These are phyloP conservation scores for Corchorus olitorius DNA, from an alignment of 345 rosid genomes.

Conservation along the genomic window DNA sequence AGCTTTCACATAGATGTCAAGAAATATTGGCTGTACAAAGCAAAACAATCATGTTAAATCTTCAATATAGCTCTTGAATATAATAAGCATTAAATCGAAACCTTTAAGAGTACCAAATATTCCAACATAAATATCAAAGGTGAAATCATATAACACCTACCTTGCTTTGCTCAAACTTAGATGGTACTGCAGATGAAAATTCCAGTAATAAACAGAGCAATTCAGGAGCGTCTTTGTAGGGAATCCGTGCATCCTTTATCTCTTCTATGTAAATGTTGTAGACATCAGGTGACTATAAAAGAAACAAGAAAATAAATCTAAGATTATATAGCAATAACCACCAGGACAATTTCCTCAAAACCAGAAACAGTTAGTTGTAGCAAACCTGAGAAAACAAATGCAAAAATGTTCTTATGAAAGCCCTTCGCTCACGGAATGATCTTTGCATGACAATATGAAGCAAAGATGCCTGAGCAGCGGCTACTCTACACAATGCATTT, in stretches of 20 bases:
- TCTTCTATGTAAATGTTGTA: conserved; percentile 63
- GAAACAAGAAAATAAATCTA: conserved; percentile 23
- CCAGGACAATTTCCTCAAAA: conserved; percentile 7
- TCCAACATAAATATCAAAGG: neutral
- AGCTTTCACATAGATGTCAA: conserved; percentile 76
- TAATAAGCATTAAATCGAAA: conserved; percentile 15
- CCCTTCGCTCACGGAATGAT: conserved; percentile 69
- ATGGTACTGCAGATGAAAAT: conserved; percentile 52
- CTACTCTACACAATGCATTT: conserved; percentile 76
- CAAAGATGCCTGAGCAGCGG: conserved; percentile 72
- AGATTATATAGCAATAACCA: conserved; percentile 11
- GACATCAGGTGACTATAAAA: conserved; percentile 66
- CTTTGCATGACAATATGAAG: conserved; percentile 63
- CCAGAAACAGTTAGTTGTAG: conserved; percentile 4
- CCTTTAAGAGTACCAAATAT: conserved; percentile 1
- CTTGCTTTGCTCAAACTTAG: conserved; percentile 65
- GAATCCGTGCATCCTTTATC: conserved; percentile 63
- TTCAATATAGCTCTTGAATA: conserved; percentile 3
- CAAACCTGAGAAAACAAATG: conserved; percentile 82
- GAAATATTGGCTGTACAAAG: conserved; percentile 63
- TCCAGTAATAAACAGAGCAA: conserved; percentile 68
- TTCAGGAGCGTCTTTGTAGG: conserved; percentile 73
- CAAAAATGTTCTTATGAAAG: conserved; percentile 66
- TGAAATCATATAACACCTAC: conserved; percentile 36
- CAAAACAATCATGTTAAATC: conserved; percentile 21